Percentiles rank a stretch among this genome's conserved stretches.
Evolutionary conservation across 371 early-diverging fungal species (phyloP).

Genomic region (Globomyces sp.): DNA sequence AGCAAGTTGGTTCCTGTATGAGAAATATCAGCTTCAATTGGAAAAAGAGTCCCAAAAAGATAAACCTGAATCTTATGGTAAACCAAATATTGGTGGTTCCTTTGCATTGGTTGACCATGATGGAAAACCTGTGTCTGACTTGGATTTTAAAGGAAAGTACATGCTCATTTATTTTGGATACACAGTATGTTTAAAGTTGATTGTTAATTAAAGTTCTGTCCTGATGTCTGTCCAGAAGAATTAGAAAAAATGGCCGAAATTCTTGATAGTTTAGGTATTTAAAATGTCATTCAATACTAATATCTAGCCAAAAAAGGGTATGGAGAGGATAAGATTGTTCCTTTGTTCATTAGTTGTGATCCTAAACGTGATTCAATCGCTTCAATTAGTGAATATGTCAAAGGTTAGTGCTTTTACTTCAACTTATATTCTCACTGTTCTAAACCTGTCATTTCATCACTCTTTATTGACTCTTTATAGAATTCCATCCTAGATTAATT

Average conservation of each 20-base stretch:
- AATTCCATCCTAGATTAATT: slow-evolving; percentile 89
- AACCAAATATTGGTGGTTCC: slow-evolving; percentile 91
- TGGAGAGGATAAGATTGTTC: slow-evolving; percentile 61
- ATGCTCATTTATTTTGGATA: slow-evolving; percentile 96
- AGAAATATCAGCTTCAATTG: too few species aligned
- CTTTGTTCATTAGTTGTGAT: slow-evolving; percentile 96
- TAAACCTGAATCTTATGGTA: slow-evolving; percentile 31
- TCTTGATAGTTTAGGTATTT: slow-evolving; percentile 69
- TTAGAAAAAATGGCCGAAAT: slow-evolving; percentile 94
- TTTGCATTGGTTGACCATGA: slow-evolving; percentile 82
- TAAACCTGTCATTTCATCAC: neutral
- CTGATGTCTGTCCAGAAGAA: slow-evolving; percentile 98
- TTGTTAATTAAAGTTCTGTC: slow-evolving; percentile 66
- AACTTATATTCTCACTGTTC: neutral
- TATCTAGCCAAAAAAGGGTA: slow-evolving; percentile 10
- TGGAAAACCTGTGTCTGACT: slow-evolving; percentile 63
- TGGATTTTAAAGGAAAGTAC: slow-evolving; percentile 75
- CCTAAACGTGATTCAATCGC: slow-evolving; percentile 89
- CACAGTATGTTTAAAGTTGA: slow-evolving; percentile 44
- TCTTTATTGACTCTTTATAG: slow-evolving; percentile 32
- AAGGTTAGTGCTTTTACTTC: slow-evolving; percentile 43
- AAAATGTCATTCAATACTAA: too few species aligned
- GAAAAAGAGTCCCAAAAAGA: too few species aligned
- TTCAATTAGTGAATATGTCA: slow-evolving; percentile 82
- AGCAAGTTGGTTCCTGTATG: too few species aligned